Conservation (phyloP, 768 basidiomycete species). For the Botryobasidium botryosum region DNA sequence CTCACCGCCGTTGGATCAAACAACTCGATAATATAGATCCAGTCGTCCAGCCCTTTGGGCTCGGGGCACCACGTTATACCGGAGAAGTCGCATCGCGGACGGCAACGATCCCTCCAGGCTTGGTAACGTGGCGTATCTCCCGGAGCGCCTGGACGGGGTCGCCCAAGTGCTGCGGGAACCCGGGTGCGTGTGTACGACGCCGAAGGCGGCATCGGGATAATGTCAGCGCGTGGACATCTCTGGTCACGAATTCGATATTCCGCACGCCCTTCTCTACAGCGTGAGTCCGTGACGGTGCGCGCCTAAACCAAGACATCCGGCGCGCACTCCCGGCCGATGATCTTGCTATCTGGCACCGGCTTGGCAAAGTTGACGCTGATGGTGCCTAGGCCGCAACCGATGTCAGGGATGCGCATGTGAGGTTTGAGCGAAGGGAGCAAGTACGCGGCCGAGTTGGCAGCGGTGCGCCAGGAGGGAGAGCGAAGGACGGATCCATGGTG, state of each 20-base stretch:
- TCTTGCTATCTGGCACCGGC: too few relatives aligned
- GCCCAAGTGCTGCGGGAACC: conserved; percentile 31
- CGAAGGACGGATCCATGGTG: too few relatives aligned
- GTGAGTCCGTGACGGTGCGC: conserved; percentile 13
- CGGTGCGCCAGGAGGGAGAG: too few relatives aligned
- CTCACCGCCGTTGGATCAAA: too few relatives aligned
- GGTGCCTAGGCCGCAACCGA: conserved; percentile 37
- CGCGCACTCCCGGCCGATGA: conserved; percentile 27
- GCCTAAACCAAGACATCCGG: conserved; percentile 24
- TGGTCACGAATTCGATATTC: conserved; percentile 9
- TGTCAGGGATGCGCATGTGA: conserved; percentile 28
- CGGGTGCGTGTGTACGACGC: conserved; percentile 34
- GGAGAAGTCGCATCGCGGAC: conserved; percentile 31
- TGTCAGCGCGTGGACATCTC: conserved; percentile 24
- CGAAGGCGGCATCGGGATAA: conserved; percentile 29
- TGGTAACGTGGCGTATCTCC: conserved; percentile 33
- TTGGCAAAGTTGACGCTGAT: conserved; percentile 30
- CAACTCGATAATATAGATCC: too few relatives aligned
- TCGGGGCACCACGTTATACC: too few relatives aligned
- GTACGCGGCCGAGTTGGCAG: too few relatives aligned
- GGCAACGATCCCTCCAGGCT: conserved; percentile 30
- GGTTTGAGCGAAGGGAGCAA: conserved; percentile 23
- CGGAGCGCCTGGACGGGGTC: conserved; percentile 26
- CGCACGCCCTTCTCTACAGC: conserved; percentile 20
- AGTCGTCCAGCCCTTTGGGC: too few relatives aligned